These are phyloP conservation scores for Ustulina deusta DNA, from an alignment of 2,329 filamentous ascomycete genomes.

Conservation along the genomic window DNA sequence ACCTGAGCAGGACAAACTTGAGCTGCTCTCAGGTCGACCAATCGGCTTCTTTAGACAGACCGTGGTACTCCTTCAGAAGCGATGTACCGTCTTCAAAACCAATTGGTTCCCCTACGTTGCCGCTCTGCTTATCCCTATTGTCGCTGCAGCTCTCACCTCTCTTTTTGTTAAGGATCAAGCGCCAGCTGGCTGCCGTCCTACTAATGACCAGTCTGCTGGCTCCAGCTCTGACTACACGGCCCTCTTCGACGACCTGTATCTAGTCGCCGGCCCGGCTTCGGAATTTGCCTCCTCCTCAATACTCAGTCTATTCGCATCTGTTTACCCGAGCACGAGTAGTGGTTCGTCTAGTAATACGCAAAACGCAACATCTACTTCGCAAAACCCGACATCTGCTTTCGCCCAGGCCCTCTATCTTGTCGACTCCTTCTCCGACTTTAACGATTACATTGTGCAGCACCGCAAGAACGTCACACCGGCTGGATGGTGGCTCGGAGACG, in stretches of 20 bases:
- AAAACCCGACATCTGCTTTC: slow-evolving; percentile 43
- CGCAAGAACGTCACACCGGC: slow-evolving; percentile 79
- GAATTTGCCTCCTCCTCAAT: slow-evolving; percentile 53
- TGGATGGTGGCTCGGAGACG: slow-evolving; percentile 81
- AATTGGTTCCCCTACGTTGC: slow-evolving; percentile 82
- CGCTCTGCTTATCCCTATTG: slow-evolving; percentile 81
- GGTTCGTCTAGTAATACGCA: slow-evolving; percentile 17
- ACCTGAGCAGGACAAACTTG: slow-evolving; percentile 56
- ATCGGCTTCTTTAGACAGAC: slow-evolving; percentile 79
- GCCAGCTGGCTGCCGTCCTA: slow-evolving; percentile 50
- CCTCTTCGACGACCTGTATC: slow-evolving; percentile 51
- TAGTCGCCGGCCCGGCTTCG: slow-evolving; percentile 60
- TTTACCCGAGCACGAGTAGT: slow-evolving; percentile 50
- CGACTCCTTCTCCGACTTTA: slow-evolving; percentile 75
- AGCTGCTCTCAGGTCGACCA: slow-evolving; percentile 75
- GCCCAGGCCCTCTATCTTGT: slow-evolving; percentile 63
- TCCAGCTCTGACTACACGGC: slow-evolving; percentile 53
- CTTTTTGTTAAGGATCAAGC: slow-evolving; percentile 71
- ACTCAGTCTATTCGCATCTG: slow-evolving; percentile 55
- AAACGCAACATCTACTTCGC: slow-evolving; percentile 37
- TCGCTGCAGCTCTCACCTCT: slow-evolving; percentile 82
- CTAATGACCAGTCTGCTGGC: slow-evolving; percentile 48
- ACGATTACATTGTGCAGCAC: slow-evolving; percentile 69
- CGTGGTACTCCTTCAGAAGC: slow-evolving; percentile 80
- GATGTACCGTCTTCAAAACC: slow-evolving; percentile 79